Conservation (phyloP, 2,329 filamentous ascomycete genomes). For the Leptosphaerulina australis region DNA sequence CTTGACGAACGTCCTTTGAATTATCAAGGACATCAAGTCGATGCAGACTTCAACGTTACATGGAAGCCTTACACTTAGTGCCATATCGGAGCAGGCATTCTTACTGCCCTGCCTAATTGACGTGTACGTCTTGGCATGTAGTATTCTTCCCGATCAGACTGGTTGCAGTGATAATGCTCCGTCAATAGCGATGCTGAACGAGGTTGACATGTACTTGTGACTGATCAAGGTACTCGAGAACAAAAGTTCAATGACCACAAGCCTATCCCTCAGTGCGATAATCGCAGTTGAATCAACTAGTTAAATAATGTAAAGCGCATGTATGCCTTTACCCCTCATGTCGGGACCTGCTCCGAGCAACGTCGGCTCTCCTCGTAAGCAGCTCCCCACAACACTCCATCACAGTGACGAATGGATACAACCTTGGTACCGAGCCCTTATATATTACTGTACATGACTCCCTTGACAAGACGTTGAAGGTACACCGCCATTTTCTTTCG, state of each 20-base stretch:
- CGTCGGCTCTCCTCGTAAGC: slow-evolving; percentile 13
- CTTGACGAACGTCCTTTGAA: not conserved
- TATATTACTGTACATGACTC: not conserved
- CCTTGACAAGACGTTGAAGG: not conserved
- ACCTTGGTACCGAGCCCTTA: not conserved
- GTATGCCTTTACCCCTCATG: slow-evolving; percentile 13
- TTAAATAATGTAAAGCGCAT: not conserved
- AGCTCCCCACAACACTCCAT: slow-evolving; percentile 9
- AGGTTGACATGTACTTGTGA: not conserved
- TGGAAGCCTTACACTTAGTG: not conserved
- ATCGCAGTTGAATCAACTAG: not conserved
- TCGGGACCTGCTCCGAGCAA: slow-evolving; percentile 2
- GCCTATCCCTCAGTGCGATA: not conserved
- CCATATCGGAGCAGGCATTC: not conserved
- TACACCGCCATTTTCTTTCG: not conserved
- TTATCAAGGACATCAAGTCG: not conserved
- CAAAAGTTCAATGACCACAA: not conserved
- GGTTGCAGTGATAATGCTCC: not conserved
- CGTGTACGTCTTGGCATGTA: not conserved
- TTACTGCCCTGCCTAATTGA: not conserved
- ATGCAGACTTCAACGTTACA: not conserved
- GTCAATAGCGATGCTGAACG: not conserved
- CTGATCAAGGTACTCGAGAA: not conserved
- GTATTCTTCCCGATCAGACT: not conserved
- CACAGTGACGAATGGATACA: not conserved